Evolutionary conservation across 208 protist species (phyloP).

Genomic region (Acanthamoeba culbertsoni): DNA sequence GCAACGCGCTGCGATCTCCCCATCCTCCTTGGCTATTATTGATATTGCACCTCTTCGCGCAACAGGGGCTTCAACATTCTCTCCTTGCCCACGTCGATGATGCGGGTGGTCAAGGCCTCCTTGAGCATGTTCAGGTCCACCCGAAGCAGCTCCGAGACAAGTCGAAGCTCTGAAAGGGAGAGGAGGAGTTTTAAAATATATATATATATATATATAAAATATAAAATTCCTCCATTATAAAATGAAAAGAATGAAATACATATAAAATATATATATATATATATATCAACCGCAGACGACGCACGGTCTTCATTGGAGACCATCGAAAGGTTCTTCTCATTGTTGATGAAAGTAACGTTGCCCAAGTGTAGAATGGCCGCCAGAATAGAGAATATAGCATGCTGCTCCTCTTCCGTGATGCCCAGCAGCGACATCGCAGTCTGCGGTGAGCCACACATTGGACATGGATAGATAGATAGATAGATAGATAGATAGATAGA

Average conservation of each 20-base stretch:
- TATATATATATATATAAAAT: too few relatives aligned
- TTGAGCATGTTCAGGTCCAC: neutral
- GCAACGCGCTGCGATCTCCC: neutral
- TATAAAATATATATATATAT: too few relatives aligned
- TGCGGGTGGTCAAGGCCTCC: neutral
- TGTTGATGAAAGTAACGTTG: conserved; percentile 72
- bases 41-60: neutral
- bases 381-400: conserved; percentile 62
- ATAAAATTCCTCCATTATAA: too few relatives aligned
- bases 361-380: conserved; percentile 77
- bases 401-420: conserved; percentile 66
- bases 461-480: too few relatives aligned
- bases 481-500: neutral
- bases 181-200: neutral
- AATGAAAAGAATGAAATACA: neutral
- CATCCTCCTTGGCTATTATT: too few relatives aligned
- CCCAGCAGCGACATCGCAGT: conserved; percentile 69
- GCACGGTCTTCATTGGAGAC: neutral
- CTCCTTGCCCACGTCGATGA: conserved; percentile 5
- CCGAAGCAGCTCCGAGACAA: neutral
- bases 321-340: neutral
- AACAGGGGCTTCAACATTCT: neutral
- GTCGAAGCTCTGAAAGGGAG: neutral
- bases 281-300: too few relatives aligned
- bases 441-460: neutral